Evolutionary conservation across 805 yeast species (phyloP).

Genomic region (Wickerhamomyces queroliae): DNA sequence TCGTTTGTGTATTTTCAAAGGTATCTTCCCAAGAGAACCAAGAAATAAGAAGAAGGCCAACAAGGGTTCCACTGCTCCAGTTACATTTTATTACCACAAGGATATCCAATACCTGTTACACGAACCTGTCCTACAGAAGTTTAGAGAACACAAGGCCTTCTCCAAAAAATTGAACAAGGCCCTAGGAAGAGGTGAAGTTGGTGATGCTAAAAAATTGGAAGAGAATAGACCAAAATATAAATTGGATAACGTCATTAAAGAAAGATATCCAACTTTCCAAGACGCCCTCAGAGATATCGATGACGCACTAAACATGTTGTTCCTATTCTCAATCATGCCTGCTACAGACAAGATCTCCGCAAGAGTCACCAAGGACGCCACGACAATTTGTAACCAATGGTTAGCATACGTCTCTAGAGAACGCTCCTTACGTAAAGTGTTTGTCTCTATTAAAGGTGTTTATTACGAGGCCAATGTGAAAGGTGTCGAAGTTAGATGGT

Average conservation of each 20-base stretch:
- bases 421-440: slow-evolving; percentile 76
- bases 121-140: slow-evolving; percentile 87
- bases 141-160: slow-evolving; percentile 93
- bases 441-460: slow-evolving; percentile 95
- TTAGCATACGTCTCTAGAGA: slow-evolving; percentile 87
- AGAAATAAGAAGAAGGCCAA: slow-evolving; percentile 93
- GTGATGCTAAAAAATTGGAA: slow-evolving; percentile 83
- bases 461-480: slow-evolving; percentile 85
- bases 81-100: slow-evolving; percentile 88
- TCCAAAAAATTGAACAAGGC: slow-evolving; percentile 87
- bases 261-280: slow-evolving; percentile 88
- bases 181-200: slow-evolving; percentile 85
- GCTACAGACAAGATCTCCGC: slow-evolving; percentile 81
- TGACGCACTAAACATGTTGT: slow-evolving; percentile 93
- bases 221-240: slow-evolving; percentile 76
- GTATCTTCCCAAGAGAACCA: slow-evolving; percentile 96
- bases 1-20: slow-evolving; percentile 95
- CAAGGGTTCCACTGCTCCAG: slow-evolving; percentile 95
- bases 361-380: slow-evolving; percentile 83
- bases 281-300: slow-evolving; percentile 93
- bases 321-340: slow-evolving; percentile 90
- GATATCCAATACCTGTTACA: slow-evolving; percentile 94
- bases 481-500: slow-evolving; percentile 95
- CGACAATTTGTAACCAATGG: slow-evolving; percentile 88
- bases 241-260: slow-evolving; percentile 86